These are phyloP conservation scores for Vaccinium darrowii DNA, from an alignment of 148 eudicot species.

Conservation along the genomic window DNA sequence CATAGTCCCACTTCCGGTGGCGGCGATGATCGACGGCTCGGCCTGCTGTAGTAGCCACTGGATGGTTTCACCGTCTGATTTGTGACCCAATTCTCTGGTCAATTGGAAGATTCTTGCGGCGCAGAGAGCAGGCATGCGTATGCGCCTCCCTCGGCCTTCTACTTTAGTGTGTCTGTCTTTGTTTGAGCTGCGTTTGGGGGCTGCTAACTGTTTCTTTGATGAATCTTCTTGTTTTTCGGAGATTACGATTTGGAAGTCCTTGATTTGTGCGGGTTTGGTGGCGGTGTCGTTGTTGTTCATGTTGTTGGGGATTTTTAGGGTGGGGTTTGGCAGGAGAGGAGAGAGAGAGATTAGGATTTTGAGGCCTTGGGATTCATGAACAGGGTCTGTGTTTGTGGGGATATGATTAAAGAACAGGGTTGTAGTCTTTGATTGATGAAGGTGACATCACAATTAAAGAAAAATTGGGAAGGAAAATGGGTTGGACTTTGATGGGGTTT, in stretches of 20 bases:
- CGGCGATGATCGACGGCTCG: constrained; percentile 72
- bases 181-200: constrained; percentile 61
- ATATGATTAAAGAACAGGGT: background rate
- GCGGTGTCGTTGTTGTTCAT: constrained; percentile 26
- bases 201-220: constrained; percentile 32
- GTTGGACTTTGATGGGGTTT: constrained; percentile 9
- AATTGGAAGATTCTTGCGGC: constrained; percentile 79
- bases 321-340: too few relatives aligned
- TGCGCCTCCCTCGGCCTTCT: constrained; percentile 77
- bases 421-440: constrained; percentile 22
- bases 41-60: constrained; percentile 78
- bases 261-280: constrained; percentile 41
- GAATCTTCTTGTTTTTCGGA: constrained; percentile 38
- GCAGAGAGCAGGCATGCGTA: constrained; percentile 77
- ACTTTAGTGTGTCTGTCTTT: constrained; percentile 82
- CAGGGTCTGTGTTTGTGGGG: background rate
- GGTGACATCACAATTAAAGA: constrained; percentile 6
- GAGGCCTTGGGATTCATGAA: constrained; percentile 60
- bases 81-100: constrained; percentile 71
- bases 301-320: background rate
- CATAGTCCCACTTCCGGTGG: constrained; percentile 64
- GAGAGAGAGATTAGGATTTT: background rate
- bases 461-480: background rate
- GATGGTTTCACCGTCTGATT: constrained; percentile 80
- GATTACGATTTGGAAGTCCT: constrained; percentile 43